Conservation (phyloP, 345 rosid species). For the Sonneratia caseolaris region DNA sequence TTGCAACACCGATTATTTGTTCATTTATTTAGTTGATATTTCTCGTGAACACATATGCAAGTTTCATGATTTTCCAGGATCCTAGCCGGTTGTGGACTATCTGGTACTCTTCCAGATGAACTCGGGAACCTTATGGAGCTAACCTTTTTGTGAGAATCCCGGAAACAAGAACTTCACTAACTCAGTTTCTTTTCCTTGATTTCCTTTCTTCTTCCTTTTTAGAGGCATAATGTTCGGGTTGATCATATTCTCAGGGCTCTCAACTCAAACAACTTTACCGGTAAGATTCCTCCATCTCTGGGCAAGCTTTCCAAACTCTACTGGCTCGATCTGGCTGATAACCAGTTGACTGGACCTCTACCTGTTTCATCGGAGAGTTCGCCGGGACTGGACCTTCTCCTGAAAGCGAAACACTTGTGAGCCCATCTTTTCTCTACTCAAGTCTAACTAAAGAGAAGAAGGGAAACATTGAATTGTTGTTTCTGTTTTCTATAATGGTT, state of each 20-base stretch:
- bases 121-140: constrained; percentile 66
- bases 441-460: too few species aligned
- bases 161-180: neutral
- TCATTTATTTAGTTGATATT: neutral
- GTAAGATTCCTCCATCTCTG: constrained; percentile 35
- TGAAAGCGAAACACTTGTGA: constrained; percentile 27
- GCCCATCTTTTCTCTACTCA: too few species aligned
- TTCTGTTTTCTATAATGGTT: too few species aligned
- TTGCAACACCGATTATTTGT: too few species aligned
- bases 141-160: constrained; percentile 71
- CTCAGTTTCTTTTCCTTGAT: neutral
- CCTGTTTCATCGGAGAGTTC: constrained; percentile 29
- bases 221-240: neutral
- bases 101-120: constrained; percentile 68
- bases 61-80: constrained; percentile 34
- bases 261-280: constrained; percentile 33
- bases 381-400: constrained; percentile 38
- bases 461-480: too few species aligned
- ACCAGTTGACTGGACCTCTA: constrained; percentile 27
- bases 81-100: constrained; percentile 67
- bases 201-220: neutral
- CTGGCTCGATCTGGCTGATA: constrained; percentile 41
- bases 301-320: constrained; percentile 28
- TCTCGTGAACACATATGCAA: constrained; percentile 1
- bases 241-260: constrained; percentile 24